Percentiles rank a stretch among this genome's conserved stretches.
These are phyloP conservation scores for Stevia rebaudiana DNA, from an alignment of 140 eudicot species.

Conservation along the genomic window DNA sequence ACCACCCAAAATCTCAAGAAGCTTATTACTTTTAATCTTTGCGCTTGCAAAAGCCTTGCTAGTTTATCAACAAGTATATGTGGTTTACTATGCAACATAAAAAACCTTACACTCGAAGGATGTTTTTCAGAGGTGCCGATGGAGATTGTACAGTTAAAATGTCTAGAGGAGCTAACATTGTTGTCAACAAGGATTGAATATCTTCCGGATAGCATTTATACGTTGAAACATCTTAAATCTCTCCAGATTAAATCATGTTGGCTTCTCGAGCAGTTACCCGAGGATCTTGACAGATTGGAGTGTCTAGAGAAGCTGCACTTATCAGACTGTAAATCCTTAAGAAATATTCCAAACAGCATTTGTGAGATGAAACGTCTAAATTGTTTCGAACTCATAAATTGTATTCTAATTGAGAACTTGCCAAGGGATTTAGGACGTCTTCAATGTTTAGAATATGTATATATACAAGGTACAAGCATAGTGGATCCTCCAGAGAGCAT, in stretches of 20 bases:
- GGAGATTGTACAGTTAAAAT: not conserved
- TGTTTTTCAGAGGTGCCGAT: not conserved
- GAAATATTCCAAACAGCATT: not conserved
- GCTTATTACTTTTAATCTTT: not conserved
- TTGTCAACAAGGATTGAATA: no score
- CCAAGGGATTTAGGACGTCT: not conserved
- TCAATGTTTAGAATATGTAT: not conserved
- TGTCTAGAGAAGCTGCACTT: not conserved
- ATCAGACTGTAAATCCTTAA: not conserved
- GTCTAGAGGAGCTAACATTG: no score
- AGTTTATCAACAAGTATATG: slow-evolving; percentile 2
- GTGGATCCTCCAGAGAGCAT: slow-evolving; percentile 6
- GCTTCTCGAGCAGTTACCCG: slow-evolving; percentile 2
- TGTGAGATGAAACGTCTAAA: not conserved
- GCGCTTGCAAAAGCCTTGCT: slow-evolving; percentile 16
- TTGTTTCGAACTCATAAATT: not conserved
- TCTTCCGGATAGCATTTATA: not conserved
- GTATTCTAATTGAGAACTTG: not conserved
- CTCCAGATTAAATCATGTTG: not conserved
- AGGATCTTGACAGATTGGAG: slow-evolving; percentile 9
- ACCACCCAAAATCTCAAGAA: not conserved
- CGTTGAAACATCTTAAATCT: not conserved
- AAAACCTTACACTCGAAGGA: slow-evolving; percentile 6
- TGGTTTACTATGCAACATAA: not conserved
- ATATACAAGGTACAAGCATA: slow-evolving; percentile 1